Evolutionary conservation across 2,329 filamentous ascomycete genomes (phyloP), one percentile per base, ranked within the genome.

Genomic region (Ilyonectria robusta): DNA sequence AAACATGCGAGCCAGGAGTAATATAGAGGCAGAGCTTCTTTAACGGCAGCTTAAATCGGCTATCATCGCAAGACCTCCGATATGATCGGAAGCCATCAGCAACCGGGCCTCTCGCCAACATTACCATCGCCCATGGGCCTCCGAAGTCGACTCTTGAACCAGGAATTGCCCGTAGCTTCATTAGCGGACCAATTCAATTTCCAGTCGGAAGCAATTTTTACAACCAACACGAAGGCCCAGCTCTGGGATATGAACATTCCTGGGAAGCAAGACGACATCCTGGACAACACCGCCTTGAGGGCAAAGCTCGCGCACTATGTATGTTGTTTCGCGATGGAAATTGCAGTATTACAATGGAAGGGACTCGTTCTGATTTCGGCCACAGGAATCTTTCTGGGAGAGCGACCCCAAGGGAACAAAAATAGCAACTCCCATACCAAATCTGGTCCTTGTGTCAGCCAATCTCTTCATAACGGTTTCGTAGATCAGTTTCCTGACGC

Each of bases 161-260:
- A 50, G 4, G 7, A 23, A 9, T 37, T 37, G 54, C 54, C 37
- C 7, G 42, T 33, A 44, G 37, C 21, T 21, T 21, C 37, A 19
- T 31, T 42, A 9, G 17, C 23, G 10, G 19, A 40, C 26, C 13
- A 4, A 8, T 57, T 33, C 13, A 23, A 31, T 15, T 9, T 26
- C 21, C 37, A 26, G 35, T 19, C 40, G 3, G 37, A 29, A 29
- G 44, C 37, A 7, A 46, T 57, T 6, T 44, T 57, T 26, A 57
- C 37, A 8, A 44, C 54, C 15, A 48, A 65, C 3, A 62, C 64
- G 5, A 59, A 21, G n/a, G 64, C 51, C 11, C 64, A 56, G 17
- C 37, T 66, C 10, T 62, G 57, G 64, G 59, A 66, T 23, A 44
- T 53, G 6, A 19, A 62, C 21, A 19, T 51, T 6, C 17, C 23